Evolutionary conservation across 805 yeast genomes (phyloP), one percentile per base, ranked within the genome.

Genomic region (Hanseniaspora nectarophila): DNA sequence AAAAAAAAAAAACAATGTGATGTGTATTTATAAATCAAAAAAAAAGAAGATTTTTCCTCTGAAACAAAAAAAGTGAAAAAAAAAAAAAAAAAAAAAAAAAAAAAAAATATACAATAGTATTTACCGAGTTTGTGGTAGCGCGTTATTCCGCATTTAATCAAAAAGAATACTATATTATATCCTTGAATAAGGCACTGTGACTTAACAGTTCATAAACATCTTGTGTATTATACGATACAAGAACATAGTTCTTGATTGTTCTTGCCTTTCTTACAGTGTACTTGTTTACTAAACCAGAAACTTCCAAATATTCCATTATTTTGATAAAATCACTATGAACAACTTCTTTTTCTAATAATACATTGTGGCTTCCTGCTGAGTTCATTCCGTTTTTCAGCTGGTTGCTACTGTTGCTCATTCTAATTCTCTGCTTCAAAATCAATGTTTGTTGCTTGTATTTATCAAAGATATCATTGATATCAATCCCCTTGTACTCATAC

Each of bases 121-220:
- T 15, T 33, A 33, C 9, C 8, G n/a, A n/a, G n/a, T n/a, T n/a
- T n/a, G n/a, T 16, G 37, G 37, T 33, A 33, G 37, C 37, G 37
- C 18, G 16, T 4, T n/a, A n/a, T n/a, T n/a, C 15, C 35, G 8
- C 28, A 26, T 26, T 26, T 26, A 6, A 6, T 26, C 8, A 5
- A 26, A 26, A 26, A 26, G 8, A 26, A 26, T 6, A 21, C 13
- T 42, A 29, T 42, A 49, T 49, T 34, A 32, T 42, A 4, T 49
- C 53, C 34, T 49, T 49, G 31, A 49, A 49, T 13, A 39, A 42
- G 12, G 29, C 16, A 31, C 37, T 49, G 24, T 49, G 53, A 7
- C 28, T 23, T 18, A 49, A 20, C 23, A 49, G 29, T 6, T 49
- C 42, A 37, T 42, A 49, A 4, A 49, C 44, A 12, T 38, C 35